A percentile compares a stretch with the other conserved stretches of the same genome.
Conservation (phyloP, 768 basidiomycete species). For the Rickenella mellea region DNA sequence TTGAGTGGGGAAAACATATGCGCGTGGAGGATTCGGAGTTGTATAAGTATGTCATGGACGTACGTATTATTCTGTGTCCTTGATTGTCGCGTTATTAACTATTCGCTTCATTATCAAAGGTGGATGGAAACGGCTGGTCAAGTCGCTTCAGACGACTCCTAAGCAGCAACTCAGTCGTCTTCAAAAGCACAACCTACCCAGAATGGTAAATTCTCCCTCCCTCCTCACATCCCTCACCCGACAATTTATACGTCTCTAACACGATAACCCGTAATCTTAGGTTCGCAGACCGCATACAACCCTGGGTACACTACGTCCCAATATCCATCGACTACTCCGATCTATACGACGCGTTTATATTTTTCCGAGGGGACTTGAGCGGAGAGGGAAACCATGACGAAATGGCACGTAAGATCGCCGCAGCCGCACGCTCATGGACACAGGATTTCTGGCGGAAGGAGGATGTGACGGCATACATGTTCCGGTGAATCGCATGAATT, state of each 20-base stretch:
- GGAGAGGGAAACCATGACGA: constrained; percentile 6
- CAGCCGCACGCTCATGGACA: constrained; percentile 49
- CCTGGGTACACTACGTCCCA: constrained; percentile 35
- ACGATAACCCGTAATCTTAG: too few relatives aligned
- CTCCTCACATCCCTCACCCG: constrained; percentile 4
- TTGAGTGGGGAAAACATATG: constrained; percentile 16
- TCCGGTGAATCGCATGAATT: constrained; percentile 29
- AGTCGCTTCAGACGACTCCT: constrained; percentile 26
- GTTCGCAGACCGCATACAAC: constrained; percentile 19
- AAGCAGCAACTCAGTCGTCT: constrained; percentile 22
- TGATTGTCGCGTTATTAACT: too few relatives aligned
- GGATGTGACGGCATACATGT: constrained; percentile 51
- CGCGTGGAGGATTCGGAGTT: constrained; percentile 19
- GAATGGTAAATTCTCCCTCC: too few relatives aligned
- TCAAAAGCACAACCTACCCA: constrained; percentile 30
- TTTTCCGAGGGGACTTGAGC: constrained; percentile 28
- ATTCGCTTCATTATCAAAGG: too few relatives aligned
- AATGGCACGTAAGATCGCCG: constrained; percentile 35
- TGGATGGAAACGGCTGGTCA: constrained; percentile 22
- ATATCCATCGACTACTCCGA: constrained; percentile 20
- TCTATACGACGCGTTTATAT: constrained; percentile 36
- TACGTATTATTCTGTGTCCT: constrained; percentile 8
- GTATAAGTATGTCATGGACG: constrained; percentile 22
- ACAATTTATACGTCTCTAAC: not conserved
- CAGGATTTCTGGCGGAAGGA: constrained; percentile 47